Conservation (phyloP, 139 green algal genomes). For the Chlorella sp. region DNA sequence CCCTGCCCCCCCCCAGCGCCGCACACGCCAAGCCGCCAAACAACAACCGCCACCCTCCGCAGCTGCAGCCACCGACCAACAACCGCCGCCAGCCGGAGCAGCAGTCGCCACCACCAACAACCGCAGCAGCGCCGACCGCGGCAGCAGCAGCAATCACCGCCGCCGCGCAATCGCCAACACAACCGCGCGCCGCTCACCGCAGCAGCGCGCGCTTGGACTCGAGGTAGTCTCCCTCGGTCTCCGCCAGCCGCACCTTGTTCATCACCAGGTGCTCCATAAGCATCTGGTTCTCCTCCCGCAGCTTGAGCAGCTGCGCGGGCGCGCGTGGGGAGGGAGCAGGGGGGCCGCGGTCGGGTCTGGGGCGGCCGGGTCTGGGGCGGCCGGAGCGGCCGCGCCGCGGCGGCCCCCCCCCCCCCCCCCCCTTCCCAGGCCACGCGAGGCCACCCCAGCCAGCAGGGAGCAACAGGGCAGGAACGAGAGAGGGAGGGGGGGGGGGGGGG, state of each 20-base stretch:
- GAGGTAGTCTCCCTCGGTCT: conserved; percentile 57
- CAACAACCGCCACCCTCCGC: too few species aligned
- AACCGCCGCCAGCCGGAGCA: too few species aligned
- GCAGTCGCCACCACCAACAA: too few species aligned
- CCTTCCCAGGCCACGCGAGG: background rate
- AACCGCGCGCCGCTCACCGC: too few species aligned
- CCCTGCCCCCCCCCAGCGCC: too few species aligned
- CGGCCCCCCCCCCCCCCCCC: background rate
- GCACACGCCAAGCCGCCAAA: too few species aligned
- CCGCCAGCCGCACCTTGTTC: conserved; percentile 57
- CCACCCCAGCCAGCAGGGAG: background rate
- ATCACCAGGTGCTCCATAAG: conserved; percentile 67
- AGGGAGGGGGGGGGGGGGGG: background rate
- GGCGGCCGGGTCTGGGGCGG: too few species aligned
- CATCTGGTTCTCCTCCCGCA: conserved; percentile 56
- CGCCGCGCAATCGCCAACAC: too few species aligned
- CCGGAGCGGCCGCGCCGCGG: background rate
- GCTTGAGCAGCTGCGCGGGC: conserved; percentile 43
- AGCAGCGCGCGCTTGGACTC: conserved; percentile 48
- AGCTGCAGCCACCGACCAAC: too few species aligned
- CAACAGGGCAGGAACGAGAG: background rate
- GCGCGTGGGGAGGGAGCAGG: too few species aligned
- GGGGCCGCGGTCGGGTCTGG: background rate
- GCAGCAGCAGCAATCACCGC: too few species aligned
- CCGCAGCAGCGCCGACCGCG: too few species aligned